phyloP scores from a whole-genome alignment of 2,329 filamentous ascomycete genomes.

The Cladophialophora exuberans region DNA sequence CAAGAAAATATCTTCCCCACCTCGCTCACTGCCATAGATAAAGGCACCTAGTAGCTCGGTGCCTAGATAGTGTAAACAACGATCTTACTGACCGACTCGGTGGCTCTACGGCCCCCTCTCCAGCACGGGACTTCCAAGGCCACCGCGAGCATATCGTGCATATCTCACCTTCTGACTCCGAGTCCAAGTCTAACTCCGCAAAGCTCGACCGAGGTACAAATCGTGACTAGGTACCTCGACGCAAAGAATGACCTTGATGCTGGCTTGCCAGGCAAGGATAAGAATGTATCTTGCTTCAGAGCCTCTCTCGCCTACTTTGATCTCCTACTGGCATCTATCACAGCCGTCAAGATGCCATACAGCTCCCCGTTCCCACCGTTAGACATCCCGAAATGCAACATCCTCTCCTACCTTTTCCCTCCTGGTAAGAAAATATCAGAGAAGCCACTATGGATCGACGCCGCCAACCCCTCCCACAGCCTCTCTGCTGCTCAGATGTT shows the following conservation, averaged over 20 bases:
- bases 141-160: neutral
- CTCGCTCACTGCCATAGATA: no score
- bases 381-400: conserved; percentile 46
- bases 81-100: no score
- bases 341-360: conserved; percentile 27
- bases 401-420: conserved; percentile 52
- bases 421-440: conserved; percentile 39
- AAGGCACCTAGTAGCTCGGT: no score
- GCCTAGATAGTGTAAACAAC: no score
- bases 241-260: neutral
- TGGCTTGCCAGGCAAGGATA: neutral
- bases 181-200: neutral
- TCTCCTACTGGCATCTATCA: neutral
- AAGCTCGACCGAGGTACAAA: neutral
- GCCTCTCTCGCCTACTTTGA: neutral
- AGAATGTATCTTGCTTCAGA: neutral
- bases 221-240: neutral
- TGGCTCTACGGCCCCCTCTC: no score
- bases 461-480: conserved; percentile 63
- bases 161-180: neutral
- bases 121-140: neutral
- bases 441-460: conserved; percentile 59
- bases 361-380: conserved; percentile 29
- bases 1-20: no score
- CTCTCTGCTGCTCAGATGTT: conserved; percentile 65